These are phyloP conservation scores for Trichomonascaceae sp. DNA, from an alignment of 1,139 yeast genomes.

Conservation along the genomic window DNA sequence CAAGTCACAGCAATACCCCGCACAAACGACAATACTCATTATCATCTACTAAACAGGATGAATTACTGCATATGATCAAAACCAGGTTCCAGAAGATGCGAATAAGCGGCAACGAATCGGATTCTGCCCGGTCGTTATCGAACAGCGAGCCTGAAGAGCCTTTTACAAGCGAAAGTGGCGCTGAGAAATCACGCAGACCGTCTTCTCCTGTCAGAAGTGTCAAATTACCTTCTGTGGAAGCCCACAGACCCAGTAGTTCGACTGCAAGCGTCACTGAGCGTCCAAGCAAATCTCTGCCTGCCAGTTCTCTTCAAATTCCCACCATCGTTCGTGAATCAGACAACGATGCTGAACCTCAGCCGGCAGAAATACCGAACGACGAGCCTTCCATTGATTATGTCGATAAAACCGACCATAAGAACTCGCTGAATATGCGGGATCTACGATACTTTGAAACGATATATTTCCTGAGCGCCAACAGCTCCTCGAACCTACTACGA, in stretches of 20 bases:
- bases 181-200: not conserved
- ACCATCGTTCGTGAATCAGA: not conserved
- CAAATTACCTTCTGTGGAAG: not conserved
- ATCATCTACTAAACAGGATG: conserved; percentile 1
- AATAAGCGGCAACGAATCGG: conserved; percentile 13
- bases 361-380: not conserved
- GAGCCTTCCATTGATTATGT: not conserved
- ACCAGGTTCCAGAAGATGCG: conserved; percentile 8
- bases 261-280: not conserved
- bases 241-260: not conserved
- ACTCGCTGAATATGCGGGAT: conserved; percentile 9
- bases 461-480: conserved; percentile 19
- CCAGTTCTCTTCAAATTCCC: not conserved
- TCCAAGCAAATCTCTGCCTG: not conserved
- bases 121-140: conserved; percentile 16
- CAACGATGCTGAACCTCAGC: not conserved
- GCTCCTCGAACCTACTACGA: conserved; percentile 14
- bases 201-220: not conserved
- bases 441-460: conserved; percentile 22
- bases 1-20: not conserved
- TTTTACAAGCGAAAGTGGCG: not conserved
- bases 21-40: not conserved
- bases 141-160: conserved; percentile 16
- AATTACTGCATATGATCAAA: conserved; percentile 2
- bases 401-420: not conserved